Conservation (phyloP, 345 rosid genomes). For the Rubroshorea leprosula region DNA sequence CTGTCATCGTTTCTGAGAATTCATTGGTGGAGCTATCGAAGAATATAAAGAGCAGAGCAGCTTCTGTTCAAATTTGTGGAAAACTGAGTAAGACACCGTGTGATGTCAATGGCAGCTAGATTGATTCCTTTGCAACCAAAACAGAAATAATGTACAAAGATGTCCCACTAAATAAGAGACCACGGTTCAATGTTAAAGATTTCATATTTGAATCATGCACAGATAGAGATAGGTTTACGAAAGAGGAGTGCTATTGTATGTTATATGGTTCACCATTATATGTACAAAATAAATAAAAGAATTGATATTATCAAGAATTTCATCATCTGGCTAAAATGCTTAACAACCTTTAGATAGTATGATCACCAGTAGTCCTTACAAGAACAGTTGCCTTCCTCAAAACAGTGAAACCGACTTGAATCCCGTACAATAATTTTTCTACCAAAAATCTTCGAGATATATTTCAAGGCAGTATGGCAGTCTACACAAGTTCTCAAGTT, state of each 20-base stretch:
- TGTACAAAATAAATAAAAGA: no score
- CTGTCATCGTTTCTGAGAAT: background rate
- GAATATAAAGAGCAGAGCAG: no score
- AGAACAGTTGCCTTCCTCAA: constrained; percentile 77
- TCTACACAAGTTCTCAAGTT: constrained; percentile 87
- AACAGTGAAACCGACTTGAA: constrained; percentile 77
- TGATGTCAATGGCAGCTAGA: no score
- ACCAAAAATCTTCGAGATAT: constrained; percentile 57
- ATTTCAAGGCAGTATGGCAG: constrained; percentile 84
- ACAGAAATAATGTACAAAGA: no score
- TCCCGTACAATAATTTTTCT: constrained; percentile 78
- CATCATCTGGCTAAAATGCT: background rate
- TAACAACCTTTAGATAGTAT: background rate
- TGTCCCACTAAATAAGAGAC: no score
- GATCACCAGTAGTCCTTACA: constrained; percentile 84
- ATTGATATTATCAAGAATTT: background rate
- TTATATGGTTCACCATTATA: no score
- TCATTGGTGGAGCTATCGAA: background rate
- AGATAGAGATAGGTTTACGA: no score
- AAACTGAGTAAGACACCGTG: background rate
- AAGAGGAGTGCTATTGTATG: no score
- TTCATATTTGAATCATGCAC: no score
- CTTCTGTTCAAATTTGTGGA: background rate
- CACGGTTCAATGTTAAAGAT: no score
- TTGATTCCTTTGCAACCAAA: no score